phyloP scores from a whole-genome alignment of 1,284 basidiomycete genomes.

The Wallemia ichthyophaga region DNA sequence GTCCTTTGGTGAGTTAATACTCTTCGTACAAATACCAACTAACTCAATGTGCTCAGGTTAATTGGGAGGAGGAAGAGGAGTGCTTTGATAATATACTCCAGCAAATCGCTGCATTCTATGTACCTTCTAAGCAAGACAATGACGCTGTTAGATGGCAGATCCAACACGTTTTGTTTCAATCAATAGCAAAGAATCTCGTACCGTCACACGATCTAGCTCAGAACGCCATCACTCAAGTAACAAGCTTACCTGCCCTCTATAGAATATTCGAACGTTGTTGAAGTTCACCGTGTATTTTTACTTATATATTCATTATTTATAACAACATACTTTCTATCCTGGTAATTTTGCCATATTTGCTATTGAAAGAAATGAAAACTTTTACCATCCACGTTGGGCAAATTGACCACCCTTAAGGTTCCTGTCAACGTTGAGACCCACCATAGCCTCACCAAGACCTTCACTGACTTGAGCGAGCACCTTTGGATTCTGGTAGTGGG shows the following conservation, averaged over 20 bases:
- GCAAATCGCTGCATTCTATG: conserved; percentile 73
- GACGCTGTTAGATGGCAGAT: conserved; percentile 33
- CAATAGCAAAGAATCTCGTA: conserved; percentile 37
- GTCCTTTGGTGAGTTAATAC: conserved; percentile 35
- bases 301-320: no score
- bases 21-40: not conserved
- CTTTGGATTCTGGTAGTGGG: conserved; percentile 82
- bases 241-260: conserved; percentile 60
- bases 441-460: conserved; percentile 68
- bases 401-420: conserved; percentile 27
- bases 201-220: conserved; percentile 38
- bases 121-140: conserved; percentile 19
- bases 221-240: conserved; percentile 50
- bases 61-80: conserved; percentile 54
- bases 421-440: conserved; percentile 42
- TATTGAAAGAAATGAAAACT: no score
- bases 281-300: not conserved
- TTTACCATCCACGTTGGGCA: conserved; percentile 24
- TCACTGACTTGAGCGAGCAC: conserved; percentile 38
- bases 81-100: conserved; percentile 64
- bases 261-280: conserved; percentile 67
- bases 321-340: no score
- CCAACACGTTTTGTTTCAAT: conserved; percentile 59
- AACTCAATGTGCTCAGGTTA: conserved; percentile 26
- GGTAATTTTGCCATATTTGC: no score